These are phyloP conservation scores for Tephrocybe sp. DNA, from an alignment of 768 basidiomycete genomes.

Conservation along the genomic window DNA sequence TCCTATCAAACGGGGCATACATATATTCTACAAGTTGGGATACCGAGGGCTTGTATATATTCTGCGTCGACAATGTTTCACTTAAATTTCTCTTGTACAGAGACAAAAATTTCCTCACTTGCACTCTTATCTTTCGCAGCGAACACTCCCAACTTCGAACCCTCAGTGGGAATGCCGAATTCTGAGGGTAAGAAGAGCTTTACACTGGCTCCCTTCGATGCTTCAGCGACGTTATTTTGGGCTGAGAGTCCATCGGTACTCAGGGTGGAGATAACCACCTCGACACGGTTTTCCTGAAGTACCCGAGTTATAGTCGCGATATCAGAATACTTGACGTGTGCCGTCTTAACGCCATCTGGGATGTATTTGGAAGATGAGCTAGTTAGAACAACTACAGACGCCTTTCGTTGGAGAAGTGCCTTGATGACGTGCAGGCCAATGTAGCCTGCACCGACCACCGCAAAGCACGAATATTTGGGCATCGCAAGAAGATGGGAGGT, in stretches of 20 bases:
- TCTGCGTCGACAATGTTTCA: background rate
- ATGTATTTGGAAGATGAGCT: conserved; percentile 6
- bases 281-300: conserved; percentile 6
- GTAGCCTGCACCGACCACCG: conserved; percentile 11
- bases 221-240: conserved; percentile 12
- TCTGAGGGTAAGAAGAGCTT: conserved; percentile 17
- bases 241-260: conserved; percentile 1
- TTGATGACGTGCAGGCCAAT: conserved; percentile 8
- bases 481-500: background rate
- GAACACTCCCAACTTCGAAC: background rate
- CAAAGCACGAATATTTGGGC: conserved; percentile 11
- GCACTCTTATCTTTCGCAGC: conserved; percentile 12
- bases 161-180: conserved; percentile 11
- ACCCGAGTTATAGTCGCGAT: conserved; percentile 7
- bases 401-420: conserved; percentile 4
- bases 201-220: conserved; percentile 13
- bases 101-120: background rate
- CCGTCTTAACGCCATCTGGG: conserved; percentile 4
- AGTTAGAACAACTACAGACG: conserved; percentile 9
- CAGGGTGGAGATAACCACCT: conserved; percentile 12
- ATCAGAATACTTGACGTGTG: conserved; percentile 2
- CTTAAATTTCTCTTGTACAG: background rate
- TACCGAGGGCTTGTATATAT: conserved; percentile 14
- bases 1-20: background rate
- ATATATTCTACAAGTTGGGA: conserved; percentile 11